Evolutionary conservation across 352 stramenopile genomes (phyloP), one percentile per base, ranked within the genome.

Genomic region (Pythium grandisporangium): DNA sequence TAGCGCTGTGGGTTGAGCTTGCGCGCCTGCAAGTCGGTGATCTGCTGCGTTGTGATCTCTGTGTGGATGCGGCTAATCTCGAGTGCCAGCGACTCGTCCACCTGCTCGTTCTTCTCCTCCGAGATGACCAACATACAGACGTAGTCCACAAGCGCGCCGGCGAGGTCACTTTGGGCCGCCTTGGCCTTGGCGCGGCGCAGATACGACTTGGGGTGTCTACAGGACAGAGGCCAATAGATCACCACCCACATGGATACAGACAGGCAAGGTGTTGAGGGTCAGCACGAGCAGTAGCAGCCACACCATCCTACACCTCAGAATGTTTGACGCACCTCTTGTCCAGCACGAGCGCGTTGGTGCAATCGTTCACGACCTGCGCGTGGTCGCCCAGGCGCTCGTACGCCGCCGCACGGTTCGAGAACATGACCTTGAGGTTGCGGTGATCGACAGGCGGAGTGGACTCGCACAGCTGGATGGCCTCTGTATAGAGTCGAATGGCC

Each of bases 371-470:
- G n/a, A 89, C 76, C 37, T 62, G 63, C 42, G 62, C 43, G 47
- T 80, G 63, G 57, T 84, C 63, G 42, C 75, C 57, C 14, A 90
- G 59, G 38, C 73, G 70, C 39, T 90, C 77, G 45, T 79, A 84
- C 25, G 77, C 74, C 2, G 77, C 73, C 0, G 74, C 77, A 24
- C 77, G 71, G 62, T 90, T 90, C 46, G 77, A 85, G 53, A 78
- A 90, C 73, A 90, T 87, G 48, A 90, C 77, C 48, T 90, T 90
- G 22, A 90, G 53, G 59, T 90, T 87, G 48, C 72, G 69, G 37
- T 59, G 60, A 47, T 89, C 73, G 27, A 81, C 50, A 8, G 73
- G 69, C 43, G 70, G 56, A 7, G 65, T 48, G n/a, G 55, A 37
- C 51, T 84, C 73, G 45, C 64, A 74, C 42, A 79, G 67, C 7